A percentile compares a stretch with the other conserved stretches of the same genome.
Evolutionary conservation across 345 rosid genomes (phyloP).

Genomic region (Hibiscus trionum): DNA sequence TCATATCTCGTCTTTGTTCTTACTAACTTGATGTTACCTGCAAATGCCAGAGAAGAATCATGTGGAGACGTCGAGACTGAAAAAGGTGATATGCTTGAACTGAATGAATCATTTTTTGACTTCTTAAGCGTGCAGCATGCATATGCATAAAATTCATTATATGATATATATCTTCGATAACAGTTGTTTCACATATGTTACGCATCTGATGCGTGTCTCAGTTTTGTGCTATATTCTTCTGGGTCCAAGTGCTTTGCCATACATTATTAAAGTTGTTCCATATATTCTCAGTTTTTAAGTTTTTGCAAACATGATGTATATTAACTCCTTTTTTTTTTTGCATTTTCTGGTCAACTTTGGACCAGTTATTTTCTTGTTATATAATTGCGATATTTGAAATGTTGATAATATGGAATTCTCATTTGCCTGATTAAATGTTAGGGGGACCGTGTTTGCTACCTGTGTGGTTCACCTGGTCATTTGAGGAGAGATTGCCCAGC

Average conservation of each 20-base stretch:
- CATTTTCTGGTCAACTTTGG: background rate
- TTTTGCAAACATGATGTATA: background rate
- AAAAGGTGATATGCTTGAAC: constrained; percentile 26
- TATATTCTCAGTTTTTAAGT: background rate
- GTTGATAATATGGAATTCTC: background rate
- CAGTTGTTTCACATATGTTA: background rate
- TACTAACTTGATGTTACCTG: constrained; percentile 5
- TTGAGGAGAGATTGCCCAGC: constrained; percentile 41
- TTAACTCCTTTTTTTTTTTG: background rate
- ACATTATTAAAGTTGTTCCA: background rate
- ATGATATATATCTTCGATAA: background rate
- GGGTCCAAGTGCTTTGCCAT: background rate
- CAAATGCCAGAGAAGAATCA: constrained; percentile 24
- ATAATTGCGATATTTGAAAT: background rate
- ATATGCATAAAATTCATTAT: background rate
- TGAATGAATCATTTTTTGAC: background rate
- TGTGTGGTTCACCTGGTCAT: constrained; percentile 47
- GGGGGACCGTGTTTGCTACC: constrained; percentile 39
- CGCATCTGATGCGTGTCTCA: no score
- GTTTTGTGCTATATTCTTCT: background rate
- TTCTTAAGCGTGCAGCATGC: background rate
- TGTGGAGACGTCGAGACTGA: constrained; percentile 25
- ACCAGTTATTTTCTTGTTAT: background rate
- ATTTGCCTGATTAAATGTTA: constrained; percentile 15
- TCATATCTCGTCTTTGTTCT: background rate